These are phyloP conservation scores for Rhinocladiella similis DNA, from an alignment of 2,329 filamentous ascomycete species.

Conservation along the genomic window DNA sequence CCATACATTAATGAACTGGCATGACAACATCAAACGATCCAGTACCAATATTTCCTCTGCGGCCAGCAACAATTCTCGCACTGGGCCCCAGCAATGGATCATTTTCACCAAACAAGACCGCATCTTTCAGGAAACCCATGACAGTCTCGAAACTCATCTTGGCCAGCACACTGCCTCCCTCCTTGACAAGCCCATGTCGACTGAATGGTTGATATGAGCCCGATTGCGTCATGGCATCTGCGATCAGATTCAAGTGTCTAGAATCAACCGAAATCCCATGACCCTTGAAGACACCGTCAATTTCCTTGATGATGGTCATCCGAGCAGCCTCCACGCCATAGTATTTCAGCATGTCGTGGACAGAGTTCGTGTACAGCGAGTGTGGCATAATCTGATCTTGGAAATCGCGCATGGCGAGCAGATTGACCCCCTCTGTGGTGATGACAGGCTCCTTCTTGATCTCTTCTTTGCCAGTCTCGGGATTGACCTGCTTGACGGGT, in stretches of 20 bases:
- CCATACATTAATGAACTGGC: conserved; percentile 21
- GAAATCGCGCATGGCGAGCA: conserved; percentile 87
- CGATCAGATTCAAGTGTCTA: conserved; percentile 91
- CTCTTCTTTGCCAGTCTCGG: conserved; percentile 50
- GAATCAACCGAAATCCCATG: conserved; percentile 93
- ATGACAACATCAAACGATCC: conserved; percentile 84
- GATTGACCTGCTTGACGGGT: conserved; percentile 44
- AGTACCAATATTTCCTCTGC: conserved; percentile 79
- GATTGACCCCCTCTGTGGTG: conserved; percentile 81
- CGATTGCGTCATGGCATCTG: conserved; percentile 94
- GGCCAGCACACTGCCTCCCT: conserved; percentile 86
- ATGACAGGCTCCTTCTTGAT: conserved; percentile 47
- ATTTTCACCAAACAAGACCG: conserved; percentile 84
- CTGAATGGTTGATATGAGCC: conserved; percentile 91
- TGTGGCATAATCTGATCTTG: conserved; percentile 83
- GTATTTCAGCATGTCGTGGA: conserved; percentile 75
- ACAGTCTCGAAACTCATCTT: conserved; percentile 99
- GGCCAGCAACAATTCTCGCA: conserved; percentile 83
- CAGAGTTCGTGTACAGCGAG: conserved; percentile 87
- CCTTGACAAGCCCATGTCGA: conserved; percentile 76
- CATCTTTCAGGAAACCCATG: conserved; percentile 87
- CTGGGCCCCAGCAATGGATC: conserved; percentile 85
- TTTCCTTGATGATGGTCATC: conserved; percentile 80
- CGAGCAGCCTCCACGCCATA: conserved; percentile 96
- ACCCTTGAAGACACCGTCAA: conserved; percentile 79